These are phyloP conservation scores for Lithospermum erythrorhizon DNA, from an alignment of 257 asterid species.

Conservation along the genomic window DNA sequence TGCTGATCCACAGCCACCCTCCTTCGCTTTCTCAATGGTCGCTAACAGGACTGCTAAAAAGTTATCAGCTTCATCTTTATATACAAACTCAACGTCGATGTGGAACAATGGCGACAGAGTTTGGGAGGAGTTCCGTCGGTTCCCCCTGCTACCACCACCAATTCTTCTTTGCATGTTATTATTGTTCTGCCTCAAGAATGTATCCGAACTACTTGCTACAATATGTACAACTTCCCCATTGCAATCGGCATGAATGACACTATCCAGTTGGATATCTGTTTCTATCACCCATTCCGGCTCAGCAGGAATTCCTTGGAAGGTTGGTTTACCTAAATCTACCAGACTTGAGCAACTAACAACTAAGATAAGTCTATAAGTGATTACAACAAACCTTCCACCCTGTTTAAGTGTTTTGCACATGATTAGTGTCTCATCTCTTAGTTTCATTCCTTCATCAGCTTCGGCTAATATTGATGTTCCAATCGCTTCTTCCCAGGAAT, in stretches of 20 bases:
- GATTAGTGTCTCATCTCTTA: conserved; percentile 45
- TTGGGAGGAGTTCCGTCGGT: conserved; percentile 32
- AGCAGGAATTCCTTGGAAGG: conserved; percentile 68
- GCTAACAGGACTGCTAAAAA: conserved; percentile 45
- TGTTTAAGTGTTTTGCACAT: conserved; percentile 63
- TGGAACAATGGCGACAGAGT: conserved; percentile 57
- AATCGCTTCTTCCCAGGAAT: conserved; percentile 94
- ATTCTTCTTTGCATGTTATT: conserved; percentile 32
- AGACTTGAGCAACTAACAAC: conserved; percentile 65
- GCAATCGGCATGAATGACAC: conserved; percentile 64
- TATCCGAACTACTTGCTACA: conserved; percentile 65
- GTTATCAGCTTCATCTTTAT: conserved; percentile 47
- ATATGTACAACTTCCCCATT: conserved; percentile 64
- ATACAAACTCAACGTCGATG: conserved; percentile 40
- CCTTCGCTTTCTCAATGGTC: conserved; percentile 53
- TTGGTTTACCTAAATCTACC: conserved; percentile 41
- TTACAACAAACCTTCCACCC: conserved; percentile 47
- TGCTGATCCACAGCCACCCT: conserved; percentile 48
- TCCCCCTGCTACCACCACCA: conserved; percentile 26
- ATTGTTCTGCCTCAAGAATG: conserved; percentile 34
- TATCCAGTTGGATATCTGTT: conserved; percentile 55
- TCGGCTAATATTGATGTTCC: conserved; percentile 63
- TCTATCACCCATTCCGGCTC: conserved; percentile 61
- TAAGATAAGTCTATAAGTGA: conserved; percentile 49
- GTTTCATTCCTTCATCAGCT: conserved; percentile 30